Conservation (phyloP, 805 yeast genomes). For the Pichia eremophila region DNA sequence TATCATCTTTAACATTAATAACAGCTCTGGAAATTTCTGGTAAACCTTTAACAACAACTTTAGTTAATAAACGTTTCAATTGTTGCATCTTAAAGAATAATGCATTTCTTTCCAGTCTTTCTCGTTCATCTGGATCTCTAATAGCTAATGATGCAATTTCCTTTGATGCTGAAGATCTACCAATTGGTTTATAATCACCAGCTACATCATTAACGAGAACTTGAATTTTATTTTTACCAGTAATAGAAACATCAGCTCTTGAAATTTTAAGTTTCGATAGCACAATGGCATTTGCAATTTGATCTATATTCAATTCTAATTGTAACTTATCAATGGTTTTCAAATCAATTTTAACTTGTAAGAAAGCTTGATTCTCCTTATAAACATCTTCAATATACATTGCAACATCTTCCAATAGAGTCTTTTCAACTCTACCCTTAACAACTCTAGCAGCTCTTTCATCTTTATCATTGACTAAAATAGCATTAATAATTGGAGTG, state of each 20-base stretch:
- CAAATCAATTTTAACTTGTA: conserved; percentile 75
- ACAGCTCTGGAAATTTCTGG: conserved; percentile 92
- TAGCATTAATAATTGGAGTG: conserved; percentile 94
- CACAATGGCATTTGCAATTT: conserved; percentile 73
- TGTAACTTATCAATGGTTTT: conserved; percentile 82
- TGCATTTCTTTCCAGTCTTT: conserved; percentile 34
- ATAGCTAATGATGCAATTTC: conserved; percentile 20
- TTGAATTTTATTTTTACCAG: conserved; percentile 57
- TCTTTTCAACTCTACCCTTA: conserved; percentile 94
- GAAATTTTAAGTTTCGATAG: conserved; percentile 79
- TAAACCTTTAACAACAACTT: conserved; percentile 86
- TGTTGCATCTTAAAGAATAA: conserved; percentile 85
- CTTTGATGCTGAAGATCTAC: conserved; percentile 31
- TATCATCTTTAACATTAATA: conserved; percentile 81
- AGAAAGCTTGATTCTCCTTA: conserved; percentile 63
- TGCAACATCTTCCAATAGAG: conserved; percentile 77
- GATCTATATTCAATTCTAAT: conserved; percentile 77
- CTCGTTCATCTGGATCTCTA: conserved; percentile 29
- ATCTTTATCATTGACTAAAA: conserved; percentile 83
- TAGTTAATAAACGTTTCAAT: conserved; percentile 74
- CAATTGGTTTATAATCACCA: conserved; percentile 31
- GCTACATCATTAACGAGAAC: conserved; percentile 46
- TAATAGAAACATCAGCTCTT: conserved; percentile 58
- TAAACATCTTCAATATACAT: conserved; percentile 91
- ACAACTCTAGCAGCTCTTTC: conserved; percentile 98